Percentiles rank a stretch among this genome's conserved stretches.
phyloP scores from a whole-genome alignment of 306 rosid species.

The Citrullus colocynthis region DNA sequence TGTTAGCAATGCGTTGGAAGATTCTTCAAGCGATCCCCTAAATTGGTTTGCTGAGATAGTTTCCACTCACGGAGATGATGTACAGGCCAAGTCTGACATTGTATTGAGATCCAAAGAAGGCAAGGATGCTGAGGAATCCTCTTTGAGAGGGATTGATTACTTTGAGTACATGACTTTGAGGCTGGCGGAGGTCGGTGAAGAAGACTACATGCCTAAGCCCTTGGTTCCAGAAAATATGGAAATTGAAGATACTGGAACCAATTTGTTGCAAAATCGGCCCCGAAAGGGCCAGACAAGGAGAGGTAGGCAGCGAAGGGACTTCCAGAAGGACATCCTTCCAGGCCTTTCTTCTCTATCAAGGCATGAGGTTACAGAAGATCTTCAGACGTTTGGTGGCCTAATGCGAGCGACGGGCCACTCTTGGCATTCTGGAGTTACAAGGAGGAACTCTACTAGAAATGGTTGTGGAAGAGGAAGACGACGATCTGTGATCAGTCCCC shows the following conservation, averaged over 20 bases:
- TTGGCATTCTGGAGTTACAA: constrained; percentile 66
- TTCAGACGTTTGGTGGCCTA: constrained; percentile 88
- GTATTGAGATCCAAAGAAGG: constrained; percentile 15
- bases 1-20: constrained; percentile 16
- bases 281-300: constrained; percentile 79
- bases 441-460: constrained; percentile 71
- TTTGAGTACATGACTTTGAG: constrained; percentile 76
- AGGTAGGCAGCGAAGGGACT: constrained; percentile 92
- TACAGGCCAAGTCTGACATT: constrained; percentile 21
- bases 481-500: constrained; percentile 30
- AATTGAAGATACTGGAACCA: constrained; percentile 51
- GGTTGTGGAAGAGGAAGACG: constrained; percentile 82
- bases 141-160: constrained; percentile 42
- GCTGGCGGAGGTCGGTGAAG: constrained; percentile 49
- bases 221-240: constrained; percentile 60
- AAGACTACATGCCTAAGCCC: constrained; percentile 90
- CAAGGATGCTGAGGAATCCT: constrained; percentile 17
- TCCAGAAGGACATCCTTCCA: constrained; percentile 96
- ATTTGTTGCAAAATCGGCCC: constrained; percentile 35
- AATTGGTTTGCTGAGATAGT: constrained; percentile 68
- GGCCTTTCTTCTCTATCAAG: constrained; percentile 77
- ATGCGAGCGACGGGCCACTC: constrained; percentile 80
- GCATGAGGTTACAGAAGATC: constrained; percentile 95
- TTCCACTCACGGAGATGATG: constrained; percentile 34
- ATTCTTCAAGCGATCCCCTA: constrained; percentile 32